Base-by-base conservation (phyloP, 2,329 filamentous ascomycete genomes). In the Ophiostoma australiae region DNA sequence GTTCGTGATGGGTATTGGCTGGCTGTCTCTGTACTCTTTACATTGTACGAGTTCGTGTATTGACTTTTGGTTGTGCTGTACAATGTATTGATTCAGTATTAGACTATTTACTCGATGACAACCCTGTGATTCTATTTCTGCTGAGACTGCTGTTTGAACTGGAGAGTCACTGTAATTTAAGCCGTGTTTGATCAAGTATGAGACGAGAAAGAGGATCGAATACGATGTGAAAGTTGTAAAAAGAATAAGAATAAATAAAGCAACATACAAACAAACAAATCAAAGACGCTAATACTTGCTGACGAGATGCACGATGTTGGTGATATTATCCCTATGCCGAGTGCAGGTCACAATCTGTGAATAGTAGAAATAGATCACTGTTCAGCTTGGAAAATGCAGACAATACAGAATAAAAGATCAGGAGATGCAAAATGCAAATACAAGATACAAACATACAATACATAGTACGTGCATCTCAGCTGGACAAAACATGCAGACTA, bases 401-500 rank as follows among this genome's bases (percentile, higher is more conserved):
- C 5, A 61, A 33, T 33, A 27, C n/a, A 31, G 5, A 58, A 27
- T 23, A 58, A 23, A 23, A 8, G 15, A 52, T 52, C 55, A 61
- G 27, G 27, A 31, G 13, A 63, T 63, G 33, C 58, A 31, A 13
- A 27, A 15, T 63, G 17, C 31, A 23, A 3, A 35, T 20, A n/a
- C 33, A 31, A 35, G 15, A 52, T 52, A 52, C 39, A 41, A 41
- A 41, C n/a, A 33, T 65, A 35, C 31, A 15, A 4, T 41, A 41
- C 39, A 35, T 7, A 17, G 4, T 35, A 15, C 17, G 2, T 10
- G 58, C 27, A 3, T 17, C 61, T 39, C 61, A 65, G 61, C 61
- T 65, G 61, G 33, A 5, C 52, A n/a, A 35, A 31, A n/a, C 27
- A 65, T 65, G 61, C 61, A 65, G 61, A n/a, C 61, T 65, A 65